These are phyloP conservation scores for Crucibulum cyathiforme DNA, from an alignment of 1,284 basidiomycete genomes.

Conservation along the genomic window DNA sequence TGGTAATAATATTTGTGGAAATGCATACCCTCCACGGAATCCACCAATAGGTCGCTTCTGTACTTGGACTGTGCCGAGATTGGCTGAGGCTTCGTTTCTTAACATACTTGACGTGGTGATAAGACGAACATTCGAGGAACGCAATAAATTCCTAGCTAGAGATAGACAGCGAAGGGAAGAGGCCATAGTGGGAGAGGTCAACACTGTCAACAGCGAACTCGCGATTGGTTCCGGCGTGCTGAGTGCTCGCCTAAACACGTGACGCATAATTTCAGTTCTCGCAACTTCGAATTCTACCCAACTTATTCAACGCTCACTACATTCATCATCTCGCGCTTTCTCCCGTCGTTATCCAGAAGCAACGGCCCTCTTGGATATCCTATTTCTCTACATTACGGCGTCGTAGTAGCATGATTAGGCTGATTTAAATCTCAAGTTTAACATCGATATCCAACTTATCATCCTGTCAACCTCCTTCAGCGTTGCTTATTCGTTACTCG, in stretches of 20 bases:
- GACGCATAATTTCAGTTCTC: too few species aligned
- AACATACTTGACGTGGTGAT: constrained; percentile 48
- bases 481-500: too few species aligned
- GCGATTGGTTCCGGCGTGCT: not conserved
- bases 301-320: too few species aligned
- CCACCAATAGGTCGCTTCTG: constrained; percentile 85
- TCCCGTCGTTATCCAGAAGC: too few species aligned
- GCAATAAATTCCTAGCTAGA: constrained; percentile 25
- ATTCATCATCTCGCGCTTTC: too few species aligned
- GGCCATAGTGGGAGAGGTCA: constrained; percentile 38
- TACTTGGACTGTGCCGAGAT: constrained; percentile 60
- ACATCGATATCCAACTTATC: too few species aligned
- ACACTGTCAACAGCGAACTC: constrained; percentile 1
- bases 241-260: not conserved
- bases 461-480: too few species aligned
- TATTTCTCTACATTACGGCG: too few species aligned
- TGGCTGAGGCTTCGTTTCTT: constrained; percentile 57
- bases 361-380: too few species aligned
- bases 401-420: too few species aligned
- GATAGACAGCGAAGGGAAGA: constrained; percentile 45
- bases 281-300: too few species aligned
- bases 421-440: too few species aligned
- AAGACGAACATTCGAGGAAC: constrained; percentile 31
- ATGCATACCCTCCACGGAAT: constrained; percentile 80
- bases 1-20: not conserved